phyloP scores from a whole-genome alignment of 257 asterid species.

The Solanum etuberosum region DNA sequence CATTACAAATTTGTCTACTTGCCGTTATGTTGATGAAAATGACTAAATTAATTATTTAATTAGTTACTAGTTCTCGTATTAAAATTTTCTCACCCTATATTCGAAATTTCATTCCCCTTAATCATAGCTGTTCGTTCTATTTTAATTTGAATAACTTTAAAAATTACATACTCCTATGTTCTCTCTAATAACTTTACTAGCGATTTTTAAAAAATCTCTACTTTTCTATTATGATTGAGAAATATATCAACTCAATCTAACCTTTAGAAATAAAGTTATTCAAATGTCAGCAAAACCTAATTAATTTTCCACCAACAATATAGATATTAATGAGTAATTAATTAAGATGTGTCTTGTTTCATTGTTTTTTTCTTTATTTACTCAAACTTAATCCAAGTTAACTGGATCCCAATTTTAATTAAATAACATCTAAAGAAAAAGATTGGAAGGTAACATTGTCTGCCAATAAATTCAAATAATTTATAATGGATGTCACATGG shows the following conservation, averaged over 20 bases:
- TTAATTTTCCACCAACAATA: not conserved
- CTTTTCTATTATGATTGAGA: not conserved
- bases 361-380: not conserved
- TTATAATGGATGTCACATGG: conserved; percentile 1
- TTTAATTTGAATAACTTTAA: no score
- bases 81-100: no score
- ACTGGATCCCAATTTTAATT: not conserved
- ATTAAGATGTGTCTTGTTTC: not conserved
- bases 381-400: not conserved
- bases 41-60: no score
- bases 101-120: no score
- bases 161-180: no score
- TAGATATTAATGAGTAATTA: not conserved
- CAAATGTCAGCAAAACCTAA: not conserved
- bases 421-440: not conserved
- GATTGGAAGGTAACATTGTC: not conserved
- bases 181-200: not conserved
- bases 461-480: not conserved
- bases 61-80: no score
- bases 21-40: no score
- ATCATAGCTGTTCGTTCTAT: no score
- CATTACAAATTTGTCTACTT: no score
- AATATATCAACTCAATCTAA: not conserved
- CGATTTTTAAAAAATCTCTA: not conserved
- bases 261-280: not conserved